Evolutionary conservation across 2,329 filamentous ascomycete genomes (phyloP), one percentile per base, ranked within the genome.

Genomic region (Davidsoniella virescens): DNA sequence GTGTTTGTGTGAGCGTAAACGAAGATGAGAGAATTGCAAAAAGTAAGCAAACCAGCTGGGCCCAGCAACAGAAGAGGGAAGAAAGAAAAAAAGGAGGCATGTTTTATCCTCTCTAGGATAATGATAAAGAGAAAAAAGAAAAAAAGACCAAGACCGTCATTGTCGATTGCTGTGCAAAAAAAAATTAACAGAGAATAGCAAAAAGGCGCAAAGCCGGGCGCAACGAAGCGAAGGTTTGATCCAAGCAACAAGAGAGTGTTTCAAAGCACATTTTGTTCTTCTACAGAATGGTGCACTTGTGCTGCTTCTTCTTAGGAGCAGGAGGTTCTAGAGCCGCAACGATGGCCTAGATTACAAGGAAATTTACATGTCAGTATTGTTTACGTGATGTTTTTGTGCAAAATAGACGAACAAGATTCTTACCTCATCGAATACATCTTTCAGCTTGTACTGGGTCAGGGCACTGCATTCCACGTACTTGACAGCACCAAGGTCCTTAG

Each of bases 391-490:
- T 10, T n/a, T 40, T 41, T 12, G 26, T 37, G 26, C 45, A 9
- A 47, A 36, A 49, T 36, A 37, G 6, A 16, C 18, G n/a, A 51
- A 25, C 23, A 20, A 33, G 20, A 38, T 25, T 20, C 76, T 59
- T 75, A 94, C 88, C 84, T 96, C 92, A 62, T 98, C 92, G 67
- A 98, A 98, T 16, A 98, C 92, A 63, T 96, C 92, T 75, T 98
- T 98, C 57, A 98, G 71, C 70, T 95, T 95, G 71, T 88, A 95
- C 71, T 98, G 92, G 55, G 92, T 96, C 65, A 98, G 70, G 52
- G 92, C 92, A 63, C 88, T 95, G 72, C 92, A 98, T 70, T 98
- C 92, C 56, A 96, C 92, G 60, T 98, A 98, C 73, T 95, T 96
- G 60, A 98, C 87, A 4, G 92, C 92, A 55, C 87, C 87, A n/a